Evolutionary conservation across 192 early-diverging fungal species (phyloP), one percentile per base, ranked within the genome.

Genomic region (Coemansia brasiliensis): DNA sequence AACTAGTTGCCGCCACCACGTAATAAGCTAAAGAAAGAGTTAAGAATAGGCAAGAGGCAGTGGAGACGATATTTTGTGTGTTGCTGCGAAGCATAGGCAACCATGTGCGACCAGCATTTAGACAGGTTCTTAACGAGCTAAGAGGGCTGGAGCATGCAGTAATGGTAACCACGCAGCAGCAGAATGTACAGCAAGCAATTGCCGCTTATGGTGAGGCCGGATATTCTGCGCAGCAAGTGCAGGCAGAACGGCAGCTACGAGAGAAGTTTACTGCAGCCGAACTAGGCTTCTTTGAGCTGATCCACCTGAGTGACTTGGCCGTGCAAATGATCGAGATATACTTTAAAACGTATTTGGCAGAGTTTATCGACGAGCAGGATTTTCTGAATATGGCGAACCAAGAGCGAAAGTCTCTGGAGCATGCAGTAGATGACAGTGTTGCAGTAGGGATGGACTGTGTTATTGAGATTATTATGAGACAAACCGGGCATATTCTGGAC

Each of bases 281-380:
- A 67, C 58, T 65, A 39, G 89, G 92, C 51, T 97, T 97, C 67
- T 94, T 96, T 71, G 96, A 94, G 65, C 75, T 98, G 38, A 88
- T 97, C 13, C 96, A 98, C 74, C 82, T 98, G 43, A 88, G 89
- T 16, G 96, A 98, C 78, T 70, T 97, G 48, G 87, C 91, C 25
- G 87, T 93, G 46, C 96, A 98, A 60, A 92, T 98, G 92, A 63
- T 96, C 17, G 90, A 97, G 66, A 87, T 94, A 18, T 97, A 96
- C 65, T 93, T 92, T 80, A 84, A 87, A 15, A 89, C 93, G 72
- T 92, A 92, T 53, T 85, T 98, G 66, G 86, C 84, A 52, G 82
- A 78, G 57, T 90, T 88, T 81, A 83, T 98, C 40, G 89, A 93
- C 72, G 92, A 92, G 72, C 70, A 82, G 21, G 96, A 98, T 69